Evolutionary conservation across 2,329 filamentous ascomycete species (phyloP), one percentile per base, ranked within the genome.

Genomic region (Neospermospora avenae): DNA sequence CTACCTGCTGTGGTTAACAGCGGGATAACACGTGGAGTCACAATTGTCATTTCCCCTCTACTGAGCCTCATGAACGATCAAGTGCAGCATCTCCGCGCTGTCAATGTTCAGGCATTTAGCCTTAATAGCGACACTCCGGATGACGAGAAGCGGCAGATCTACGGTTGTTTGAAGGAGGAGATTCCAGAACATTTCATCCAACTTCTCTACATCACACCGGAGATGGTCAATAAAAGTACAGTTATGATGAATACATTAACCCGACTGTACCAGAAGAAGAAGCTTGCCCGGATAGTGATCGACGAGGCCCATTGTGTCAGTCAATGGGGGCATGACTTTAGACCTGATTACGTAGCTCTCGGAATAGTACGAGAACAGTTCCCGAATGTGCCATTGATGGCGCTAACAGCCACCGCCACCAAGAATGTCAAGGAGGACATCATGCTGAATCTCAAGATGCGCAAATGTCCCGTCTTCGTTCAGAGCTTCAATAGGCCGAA

Each of bases 251-350:
- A 80, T 55, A 83, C 80, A 2, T 80, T 99, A 64, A 77, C 84
- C 55, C 79, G 78, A 2, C 79, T 99, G n/a, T 83, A 96, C 73
- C 74, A 75, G 14, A 85, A 85, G 54, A 78, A 81, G 3, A 90
- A 88, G 68, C 84, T 99, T 55, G 93, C 96, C 16, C 86, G 95
- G 25, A 85, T 99, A 52, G 95, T 99, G 56, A 96, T 99, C 64
- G 95, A 99, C 68, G 96, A 99, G 76, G 95, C 95, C n/a, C 95
- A 99, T 74, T 99, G 95, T 74, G 93, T 99, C 25, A 98, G 95
- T 74, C 93, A 99, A 78, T 99, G 95, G 95, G 95, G 95, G 0
- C 95, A 99, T 68, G 95, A 99, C 74, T 99, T 99, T 72, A 86
- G 96, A 48, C 93, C 93, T 0, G 93, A 98, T 72, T 99, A 99